Evolutionary conservation across 441 rosid species (phyloP).

Genomic region (Pelargonium australe): DNA sequence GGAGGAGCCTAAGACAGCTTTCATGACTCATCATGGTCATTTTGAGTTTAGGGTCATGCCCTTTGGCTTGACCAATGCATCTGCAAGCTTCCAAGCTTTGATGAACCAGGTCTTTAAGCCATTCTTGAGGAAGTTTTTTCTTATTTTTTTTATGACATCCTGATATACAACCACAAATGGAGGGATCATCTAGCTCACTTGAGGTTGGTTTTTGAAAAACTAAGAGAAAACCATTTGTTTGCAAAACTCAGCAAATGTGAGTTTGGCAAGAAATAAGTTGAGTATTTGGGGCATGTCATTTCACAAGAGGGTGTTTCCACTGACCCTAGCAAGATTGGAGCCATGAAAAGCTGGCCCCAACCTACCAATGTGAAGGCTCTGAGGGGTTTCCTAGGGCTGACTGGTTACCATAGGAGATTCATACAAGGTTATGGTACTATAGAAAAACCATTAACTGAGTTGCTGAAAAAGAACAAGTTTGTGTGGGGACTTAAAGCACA

Average conservation of each 20-base stretch:
- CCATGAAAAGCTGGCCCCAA: too few relatives aligned
- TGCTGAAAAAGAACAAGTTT: too few relatives aligned
- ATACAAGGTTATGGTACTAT: too few relatives aligned
- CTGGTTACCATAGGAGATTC: too few relatives aligned
- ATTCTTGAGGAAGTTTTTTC: neutral
- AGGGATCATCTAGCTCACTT: neutral
- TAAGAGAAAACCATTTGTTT: neutral
- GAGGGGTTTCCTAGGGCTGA: too few relatives aligned
- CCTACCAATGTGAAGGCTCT: too few relatives aligned
- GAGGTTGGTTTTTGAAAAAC: neutral
- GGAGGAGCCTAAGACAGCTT: neutral
- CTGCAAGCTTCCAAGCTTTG: neutral
- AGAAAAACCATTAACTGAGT: too few relatives aligned
- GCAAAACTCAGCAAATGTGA: neutral
- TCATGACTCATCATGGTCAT: neutral
- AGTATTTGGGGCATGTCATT: slow-evolving; percentile 4
- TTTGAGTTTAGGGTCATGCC: slow-evolving; percentile 5
- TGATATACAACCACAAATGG: neutral
- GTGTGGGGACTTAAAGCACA: too few relatives aligned
- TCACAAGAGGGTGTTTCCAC: neutral
- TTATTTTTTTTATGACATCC: slow-evolving; percentile 7
- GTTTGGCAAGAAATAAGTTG: slow-evolving; percentile 9
- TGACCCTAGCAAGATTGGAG: too few relatives aligned
- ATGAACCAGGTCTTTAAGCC: neutral
- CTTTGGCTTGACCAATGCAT: neutral